phyloP scores from a whole-genome alignment of 768 basidiomycete genomes.

The Antrodiella citrinella region DNA sequence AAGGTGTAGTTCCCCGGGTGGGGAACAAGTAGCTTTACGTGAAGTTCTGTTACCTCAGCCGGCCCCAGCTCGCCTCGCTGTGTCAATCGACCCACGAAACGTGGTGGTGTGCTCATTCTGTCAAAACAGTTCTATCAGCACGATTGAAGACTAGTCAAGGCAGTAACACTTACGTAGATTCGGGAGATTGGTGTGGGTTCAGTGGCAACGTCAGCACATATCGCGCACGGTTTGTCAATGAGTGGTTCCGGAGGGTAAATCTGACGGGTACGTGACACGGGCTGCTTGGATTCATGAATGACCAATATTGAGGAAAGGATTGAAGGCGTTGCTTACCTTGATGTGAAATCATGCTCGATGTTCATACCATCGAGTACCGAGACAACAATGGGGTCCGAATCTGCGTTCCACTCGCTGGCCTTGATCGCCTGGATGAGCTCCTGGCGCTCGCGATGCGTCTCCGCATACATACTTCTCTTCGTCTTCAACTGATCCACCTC shows the following conservation, averaged over 20 bases:
- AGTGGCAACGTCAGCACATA: slow-evolving; percentile 42
- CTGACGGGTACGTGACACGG: slow-evolving; percentile 44
- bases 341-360: slow-evolving; percentile 55
- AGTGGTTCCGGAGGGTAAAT: slow-evolving; percentile 65
- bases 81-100: slow-evolving; percentile 59
- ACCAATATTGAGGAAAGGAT: too few relatives aligned
- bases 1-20: slow-evolving; percentile 60
- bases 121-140: too few relatives aligned
- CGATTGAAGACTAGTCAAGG: too few relatives aligned
- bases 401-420: slow-evolving; percentile 66
- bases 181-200: slow-evolving; percentile 18
- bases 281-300: slow-evolving; percentile 27
- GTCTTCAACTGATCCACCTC: slow-evolving; percentile 54
- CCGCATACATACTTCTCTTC: slow-evolving; percentile 84
- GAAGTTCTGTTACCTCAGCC: slow-evolving; percentile 32
- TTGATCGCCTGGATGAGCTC: slow-evolving; percentile 62
- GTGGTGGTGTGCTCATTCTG: slow-evolving; percentile 26
- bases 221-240: slow-evolving; percentile 50
- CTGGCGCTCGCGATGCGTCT: slow-evolving; percentile 69
- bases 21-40: slow-evolving; percentile 49
- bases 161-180: slow-evolving; percentile 9
- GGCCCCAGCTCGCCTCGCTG: slow-evolving; percentile 55
- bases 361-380: slow-evolving; percentile 34
- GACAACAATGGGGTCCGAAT: slow-evolving; percentile 67
- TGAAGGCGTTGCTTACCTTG: slow-evolving; percentile 55